Conservation (phyloP, 176 grass and related monocot species). For the Zoysia pacifica region DNA sequence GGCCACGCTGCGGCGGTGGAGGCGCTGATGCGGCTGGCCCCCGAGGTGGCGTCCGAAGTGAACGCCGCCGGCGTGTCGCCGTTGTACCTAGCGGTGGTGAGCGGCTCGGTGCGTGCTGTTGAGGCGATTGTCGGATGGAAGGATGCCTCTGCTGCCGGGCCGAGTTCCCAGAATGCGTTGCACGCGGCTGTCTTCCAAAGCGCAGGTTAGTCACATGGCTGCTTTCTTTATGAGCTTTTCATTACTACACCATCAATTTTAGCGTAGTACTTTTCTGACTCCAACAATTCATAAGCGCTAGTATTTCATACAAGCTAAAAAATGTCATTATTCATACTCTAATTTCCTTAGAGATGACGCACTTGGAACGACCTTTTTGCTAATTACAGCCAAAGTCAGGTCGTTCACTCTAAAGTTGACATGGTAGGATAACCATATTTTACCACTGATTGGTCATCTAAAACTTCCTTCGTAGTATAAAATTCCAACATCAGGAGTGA, state of each 20-base stretch:
- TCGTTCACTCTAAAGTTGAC: not conserved
- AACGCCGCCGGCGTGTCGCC: slow-evolving; percentile 35
- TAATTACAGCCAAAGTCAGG: not conserved
- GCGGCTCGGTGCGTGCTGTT: slow-evolving; percentile 12
- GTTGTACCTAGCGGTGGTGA: slow-evolving; percentile 51
- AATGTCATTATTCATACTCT: too few species aligned
- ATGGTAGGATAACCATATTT: not conserved
- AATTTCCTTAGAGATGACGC: not conserved
- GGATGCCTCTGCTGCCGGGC: slow-evolving; percentile 6
- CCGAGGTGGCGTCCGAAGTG: not conserved
- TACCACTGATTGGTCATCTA: not conserved
- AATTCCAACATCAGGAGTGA: not conserved
- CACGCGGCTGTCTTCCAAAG: slow-evolving; percentile 46
- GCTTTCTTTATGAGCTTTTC: not conserved
- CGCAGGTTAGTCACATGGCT: slow-evolving; percentile 3
- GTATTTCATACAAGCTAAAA: too few species aligned
- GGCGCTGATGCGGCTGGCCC: slow-evolving; percentile 15
- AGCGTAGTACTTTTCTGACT: not conserved
- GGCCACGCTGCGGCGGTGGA: slow-evolving; percentile 9
- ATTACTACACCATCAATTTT: not conserved
- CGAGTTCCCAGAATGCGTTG: slow-evolving; percentile 37
- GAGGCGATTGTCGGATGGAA: not conserved
- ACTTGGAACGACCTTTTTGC: not conserved
- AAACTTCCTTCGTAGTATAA: not conserved
- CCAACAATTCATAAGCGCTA: too few species aligned